A percentile compares a stretch with the other conserved stretches of the same genome.
Conservation (phyloP, 2,329 filamentous ascomycete genomes). For the Biscogniauxia mediterranea region DNA sequence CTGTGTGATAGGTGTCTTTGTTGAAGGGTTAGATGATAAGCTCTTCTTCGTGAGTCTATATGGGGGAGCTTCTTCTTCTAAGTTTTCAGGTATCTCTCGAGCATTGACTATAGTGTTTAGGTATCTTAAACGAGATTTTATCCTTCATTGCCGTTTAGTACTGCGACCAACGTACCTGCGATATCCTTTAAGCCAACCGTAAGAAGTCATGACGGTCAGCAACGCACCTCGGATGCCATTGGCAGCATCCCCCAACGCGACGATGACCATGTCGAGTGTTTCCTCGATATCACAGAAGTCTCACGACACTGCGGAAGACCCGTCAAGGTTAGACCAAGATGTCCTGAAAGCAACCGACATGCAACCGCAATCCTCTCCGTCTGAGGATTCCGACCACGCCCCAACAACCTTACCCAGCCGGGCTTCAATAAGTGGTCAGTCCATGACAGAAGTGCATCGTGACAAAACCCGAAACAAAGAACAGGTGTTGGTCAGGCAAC, state of each 20-base stretch:
- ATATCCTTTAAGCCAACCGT: background rate
- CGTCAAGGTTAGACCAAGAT: background rate
- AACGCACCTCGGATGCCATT: conserved; percentile 7
- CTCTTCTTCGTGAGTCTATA: background rate
- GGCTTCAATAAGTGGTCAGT: background rate
- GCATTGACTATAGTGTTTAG: background rate
- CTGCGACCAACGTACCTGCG: background rate
- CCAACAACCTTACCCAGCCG: background rate
- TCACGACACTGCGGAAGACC: background rate
- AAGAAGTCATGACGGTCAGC: background rate
- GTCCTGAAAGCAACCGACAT: background rate
- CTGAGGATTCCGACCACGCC: background rate
- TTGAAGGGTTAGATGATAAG: background rate
- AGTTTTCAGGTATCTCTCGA: background rate
- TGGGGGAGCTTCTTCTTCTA: background rate
- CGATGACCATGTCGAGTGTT: conserved; percentile 10
- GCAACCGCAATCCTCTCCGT: background rate
- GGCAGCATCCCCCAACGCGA: conserved; percentile 9
- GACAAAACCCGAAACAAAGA: conserved; percentile 2
- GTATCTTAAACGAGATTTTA: background rate
- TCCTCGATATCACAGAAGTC: background rate
- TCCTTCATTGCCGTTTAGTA: background rate
- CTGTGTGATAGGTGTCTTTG: background rate
- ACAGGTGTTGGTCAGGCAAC: conserved; percentile 5
- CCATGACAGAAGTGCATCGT: background rate